A percentile compares a stretch with the other conserved stretches of the same genome.
Conservation (phyloP, 768 basidiomycete genomes). For the Pulveroboletus sp. region DNA sequence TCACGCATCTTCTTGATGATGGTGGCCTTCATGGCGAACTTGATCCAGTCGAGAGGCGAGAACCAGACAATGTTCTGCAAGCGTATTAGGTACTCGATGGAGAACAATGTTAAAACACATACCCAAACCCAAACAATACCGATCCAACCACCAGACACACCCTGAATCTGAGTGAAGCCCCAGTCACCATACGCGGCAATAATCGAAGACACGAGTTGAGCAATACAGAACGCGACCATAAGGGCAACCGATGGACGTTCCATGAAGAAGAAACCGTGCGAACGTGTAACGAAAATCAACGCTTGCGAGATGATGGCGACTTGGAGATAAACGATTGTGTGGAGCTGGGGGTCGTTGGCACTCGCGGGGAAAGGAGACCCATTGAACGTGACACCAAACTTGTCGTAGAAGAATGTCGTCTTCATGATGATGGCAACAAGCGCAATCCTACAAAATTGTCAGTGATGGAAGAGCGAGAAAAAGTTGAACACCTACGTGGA, state of each 20-base stretch:
- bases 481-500: constrained; percentile 66
- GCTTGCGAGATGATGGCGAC: constrained; percentile 99
- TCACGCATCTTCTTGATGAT: constrained; percentile 82
- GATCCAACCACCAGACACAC: constrained; percentile 91
- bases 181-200: constrained; percentile 92
- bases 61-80: constrained; percentile 92
- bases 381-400: constrained; percentile 69
- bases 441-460: constrained; percentile 47
- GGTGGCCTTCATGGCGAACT: constrained; percentile 94
- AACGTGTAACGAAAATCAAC: constrained; percentile 93
- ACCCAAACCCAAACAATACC: constrained; percentile 98
- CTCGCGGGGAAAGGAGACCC: constrained; percentile 22
- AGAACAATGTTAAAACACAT: constrained; percentile 29
- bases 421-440: constrained; percentile 83
- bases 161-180: constrained; percentile 85
- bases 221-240: constrained; percentile 86
- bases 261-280: constrained; percentile 96
- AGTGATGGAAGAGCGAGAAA: constrained; percentile 8
- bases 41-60: constrained; percentile 91
- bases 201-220: constrained; percentile 93
- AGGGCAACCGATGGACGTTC: constrained; percentile 90
- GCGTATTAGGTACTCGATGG: constrained; percentile 8
- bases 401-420: constrained; percentile 86
- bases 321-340: constrained; percentile 92
- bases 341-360: constrained; percentile 67